Evolutionary conservation across 1,284 basidiomycete species (phyloP), one percentile per base, ranked within the genome.

Genomic region (Ceratobasidium sp.): DNA sequence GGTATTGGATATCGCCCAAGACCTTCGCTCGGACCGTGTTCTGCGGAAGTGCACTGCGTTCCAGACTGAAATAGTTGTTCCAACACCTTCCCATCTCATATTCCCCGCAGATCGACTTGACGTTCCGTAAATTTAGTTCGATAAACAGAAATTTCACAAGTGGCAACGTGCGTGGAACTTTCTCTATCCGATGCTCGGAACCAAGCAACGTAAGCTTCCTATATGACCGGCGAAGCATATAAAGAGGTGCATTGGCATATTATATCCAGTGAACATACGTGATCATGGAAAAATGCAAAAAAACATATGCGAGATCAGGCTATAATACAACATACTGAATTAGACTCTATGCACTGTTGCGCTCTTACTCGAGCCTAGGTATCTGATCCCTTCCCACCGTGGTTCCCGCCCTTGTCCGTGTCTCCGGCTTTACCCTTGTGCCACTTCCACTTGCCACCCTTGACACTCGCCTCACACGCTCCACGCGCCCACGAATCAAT

Each of bases 401-500:
- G 49, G 21, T 51, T 33, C 30, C 28, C 53, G 28, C 8, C 53
- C 28, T 56, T 12, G 12, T 56, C 28, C 53, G 25, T 18, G 23
- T 38, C 16, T 12, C 25, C 28, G 11, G 3, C 18, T 42, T 48
- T 58, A 21, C 18, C n/a, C 21, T 53, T 67, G 23, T 49, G 38
- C 44, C 28, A 23, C 33, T 49, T 67, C 33, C 46, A 53, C 46
- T 51, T 64, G 16, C 16, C 23, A 33, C 63, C 63, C 25, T 44
- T 53, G 18, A 67, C 21, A 42, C 63, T 67, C 49, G 63, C 63
- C 51, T 67, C 63, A 49, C 63, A 67, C 12, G 63, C 63, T 18
- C 63, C 63, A 30, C 63, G 48, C 48, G 48, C 63, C 63, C 63
- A 67, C 42, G 63, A 67, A 54, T 67, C 63, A 42, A 67, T 67